phyloP scores from a whole-genome alignment of 2,329 filamentous ascomycete genomes.

The Xylaria polymorpha region DNA sequence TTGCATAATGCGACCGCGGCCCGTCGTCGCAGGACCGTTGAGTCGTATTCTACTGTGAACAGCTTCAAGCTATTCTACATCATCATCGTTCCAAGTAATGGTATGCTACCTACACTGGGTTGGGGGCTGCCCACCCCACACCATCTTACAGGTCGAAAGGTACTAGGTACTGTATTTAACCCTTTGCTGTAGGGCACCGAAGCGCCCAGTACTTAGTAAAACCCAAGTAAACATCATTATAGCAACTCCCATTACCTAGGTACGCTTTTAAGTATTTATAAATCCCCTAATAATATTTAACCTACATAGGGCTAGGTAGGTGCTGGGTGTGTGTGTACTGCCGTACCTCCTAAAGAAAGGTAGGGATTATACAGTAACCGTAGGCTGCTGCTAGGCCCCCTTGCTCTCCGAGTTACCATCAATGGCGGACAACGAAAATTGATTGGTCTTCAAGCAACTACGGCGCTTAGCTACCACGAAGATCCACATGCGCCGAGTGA shows the following conservation, averaged over 20 bases:
- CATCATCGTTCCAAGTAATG: no score
- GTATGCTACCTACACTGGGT: no score
- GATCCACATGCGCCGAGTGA: conserved; percentile 25
- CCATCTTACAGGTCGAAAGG: background rate
- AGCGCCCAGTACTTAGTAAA: background rate
- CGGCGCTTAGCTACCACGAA: conserved; percentile 46
- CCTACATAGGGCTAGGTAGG: background rate
- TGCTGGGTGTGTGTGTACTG: background rate
- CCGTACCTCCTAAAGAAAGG: background rate
- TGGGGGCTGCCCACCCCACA: background rate
- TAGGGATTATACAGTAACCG: background rate
- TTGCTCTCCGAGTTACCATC: conserved; percentile 14
- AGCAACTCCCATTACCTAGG: conserved; percentile 5
- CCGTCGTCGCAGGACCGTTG: conserved; percentile 1
- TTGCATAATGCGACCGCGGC: conserved; percentile 20
- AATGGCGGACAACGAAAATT: conserved; percentile 38
- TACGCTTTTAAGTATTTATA: conserved; percentile 3
- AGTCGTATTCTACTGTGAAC: no score
- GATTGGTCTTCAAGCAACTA: conserved; percentile 45
- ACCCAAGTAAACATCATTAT: background rate
- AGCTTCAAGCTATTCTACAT: background rate
- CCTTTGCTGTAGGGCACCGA: conserved; percentile 12
- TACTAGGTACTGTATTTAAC: no score
- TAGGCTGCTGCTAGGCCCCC: conserved; percentile 8
- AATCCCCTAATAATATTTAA: background rate